A percentile compares a stretch with the other conserved stretches of the same genome.
Evolutionary conservation across 345 rosid species (phyloP).

Genomic region (Hypericum androsaemum): DNA sequence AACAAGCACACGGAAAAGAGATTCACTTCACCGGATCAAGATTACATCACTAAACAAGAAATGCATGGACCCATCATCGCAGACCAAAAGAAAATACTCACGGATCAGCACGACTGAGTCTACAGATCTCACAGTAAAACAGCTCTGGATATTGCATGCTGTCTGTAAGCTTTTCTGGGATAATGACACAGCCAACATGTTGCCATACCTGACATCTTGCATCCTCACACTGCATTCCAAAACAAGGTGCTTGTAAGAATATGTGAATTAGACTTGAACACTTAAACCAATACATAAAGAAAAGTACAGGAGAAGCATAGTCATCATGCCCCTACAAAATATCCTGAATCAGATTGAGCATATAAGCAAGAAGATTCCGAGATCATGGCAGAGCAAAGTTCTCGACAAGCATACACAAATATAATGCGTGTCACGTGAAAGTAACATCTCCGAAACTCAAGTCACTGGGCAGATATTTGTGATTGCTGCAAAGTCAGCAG

Average conservation of each 20-base stretch:
- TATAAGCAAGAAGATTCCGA: too few relatives aligned
- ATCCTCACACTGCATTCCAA: constrained; percentile 66
- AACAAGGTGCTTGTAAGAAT: constrained; percentile 6
- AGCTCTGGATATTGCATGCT: constrained; percentile 52
- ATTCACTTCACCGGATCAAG: too few relatives aligned
- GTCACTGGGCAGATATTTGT: too few relatives aligned
- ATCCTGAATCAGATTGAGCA: too few relatives aligned
- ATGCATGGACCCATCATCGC: background rate
- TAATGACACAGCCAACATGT: constrained; percentile 65
- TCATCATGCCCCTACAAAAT: too few relatives aligned
- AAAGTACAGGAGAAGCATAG: background rate
- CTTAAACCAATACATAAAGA: background rate
- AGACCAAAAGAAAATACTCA: constrained; percentile 26
- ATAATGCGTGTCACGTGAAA: too few relatives aligned
- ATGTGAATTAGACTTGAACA: background rate
- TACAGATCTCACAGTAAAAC: constrained; percentile 81
- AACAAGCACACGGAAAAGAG: too few relatives aligned
- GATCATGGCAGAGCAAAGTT: too few relatives aligned
- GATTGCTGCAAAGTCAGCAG: too few relatives aligned
- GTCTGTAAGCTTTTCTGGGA: constrained; percentile 69
- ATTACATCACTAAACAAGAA: background rate
- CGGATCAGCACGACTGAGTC: constrained; percentile 96
- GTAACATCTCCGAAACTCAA: too few relatives aligned
- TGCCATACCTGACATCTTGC: constrained; percentile 70
- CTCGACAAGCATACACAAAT: too few relatives aligned